Evolutionary conservation across 2,329 filamentous ascomycete genomes (phyloP), one percentile per base, ranked within the genome.

Genomic region (Madurella mycetomatis): DNA sequence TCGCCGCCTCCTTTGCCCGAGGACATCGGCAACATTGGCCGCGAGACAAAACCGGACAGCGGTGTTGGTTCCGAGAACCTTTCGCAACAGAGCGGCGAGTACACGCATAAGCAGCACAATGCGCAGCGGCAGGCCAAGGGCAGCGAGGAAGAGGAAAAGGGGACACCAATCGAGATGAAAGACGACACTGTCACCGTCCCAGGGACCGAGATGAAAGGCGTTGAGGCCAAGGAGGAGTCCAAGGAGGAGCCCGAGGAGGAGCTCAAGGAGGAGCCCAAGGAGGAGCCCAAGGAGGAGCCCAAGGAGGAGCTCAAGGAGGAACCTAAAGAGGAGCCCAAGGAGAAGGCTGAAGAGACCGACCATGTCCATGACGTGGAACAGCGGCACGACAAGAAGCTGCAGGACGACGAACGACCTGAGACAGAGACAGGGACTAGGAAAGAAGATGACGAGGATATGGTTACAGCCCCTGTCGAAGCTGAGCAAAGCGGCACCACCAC

Each of bases 141-240:
- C 13, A 49, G 51, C 17, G 51, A 54, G 39, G 61, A 62, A 32
- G 54, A 59, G 46, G 39, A 49, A 30, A 50, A 45, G 18, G n/a
- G 8, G 40, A 15, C 40, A 34, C 16, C 52, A 15, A 47, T 50
- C 50, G 12, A 59, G 46, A 51, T 51, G 56, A 32, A 43, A 3
- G 53, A 53, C 16, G 41, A 19, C 16, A 30, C 45, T 9, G 18
- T 46, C 8, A 32, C 25, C 39, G 16, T 37, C 39, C 4, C 41
- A 46, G 13, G 50, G 55, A 46, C 43, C 31, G 19, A 53, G 56
- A 41, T 50, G 41, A 48, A 49, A n/a, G 53, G 55, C 7, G 62
- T 66, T 8, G 60, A 62, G 62, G 73, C 77, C 57, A 54, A 47
- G 15, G 49, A 48, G 2, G 58, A 66, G 40, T 46, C 45, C 4